These are phyloP conservation scores for Earliella scabrosa DNA, from an alignment of 1,284 basidiomycete species.

Conservation along the genomic window DNA sequence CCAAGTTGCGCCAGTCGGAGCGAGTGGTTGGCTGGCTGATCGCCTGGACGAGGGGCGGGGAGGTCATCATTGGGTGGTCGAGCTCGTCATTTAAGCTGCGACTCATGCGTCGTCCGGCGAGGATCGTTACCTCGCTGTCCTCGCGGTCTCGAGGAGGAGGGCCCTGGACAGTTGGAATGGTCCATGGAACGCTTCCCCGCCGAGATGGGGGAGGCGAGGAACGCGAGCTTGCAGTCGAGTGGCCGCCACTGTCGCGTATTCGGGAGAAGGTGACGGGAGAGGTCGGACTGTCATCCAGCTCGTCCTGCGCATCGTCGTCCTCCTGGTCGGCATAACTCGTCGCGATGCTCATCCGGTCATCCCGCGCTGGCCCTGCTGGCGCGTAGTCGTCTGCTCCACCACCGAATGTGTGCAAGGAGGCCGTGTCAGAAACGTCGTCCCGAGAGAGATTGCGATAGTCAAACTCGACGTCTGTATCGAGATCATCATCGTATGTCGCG, in stretches of 20 bases:
- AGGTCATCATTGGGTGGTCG: not conserved
- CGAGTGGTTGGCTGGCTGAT: slow-evolving; percentile 22
- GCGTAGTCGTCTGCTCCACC: slow-evolving; percentile 32
- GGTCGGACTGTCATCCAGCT: slow-evolving; percentile 30
- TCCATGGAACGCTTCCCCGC: slow-evolving; percentile 32
- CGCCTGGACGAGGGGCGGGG: slow-evolving; percentile 9
- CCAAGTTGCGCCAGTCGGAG: slow-evolving; percentile 23
- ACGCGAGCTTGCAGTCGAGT: slow-evolving; percentile 16
- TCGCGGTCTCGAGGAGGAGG: slow-evolving; percentile 28
- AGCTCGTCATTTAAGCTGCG: slow-evolving; percentile 29
- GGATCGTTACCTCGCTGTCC: slow-evolving; percentile 33
- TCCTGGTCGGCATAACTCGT: slow-evolving; percentile 15
- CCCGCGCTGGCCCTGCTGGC: slow-evolving; percentile 6
- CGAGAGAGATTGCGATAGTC: slow-evolving; percentile 30
- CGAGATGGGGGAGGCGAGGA: slow-evolving; percentile 20
- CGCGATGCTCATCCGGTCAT: slow-evolving; percentile 41
- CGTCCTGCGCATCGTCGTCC: slow-evolving; percentile 41
- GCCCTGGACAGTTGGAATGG: slow-evolving; percentile 19
- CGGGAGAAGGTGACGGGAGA: slow-evolving; percentile 32
- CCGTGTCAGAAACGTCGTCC: slow-evolving; percentile 43
- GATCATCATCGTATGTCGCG: slow-evolving; percentile 21
- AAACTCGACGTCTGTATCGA: slow-evolving; percentile 45
- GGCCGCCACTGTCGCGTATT: slow-evolving; percentile 23
- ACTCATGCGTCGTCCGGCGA: slow-evolving; percentile 26
- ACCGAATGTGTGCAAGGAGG: slow-evolving; percentile 55